Conservation (phyloP, 352 stramenopile genomes). For the Phytophthora kernoviae region DNA sequence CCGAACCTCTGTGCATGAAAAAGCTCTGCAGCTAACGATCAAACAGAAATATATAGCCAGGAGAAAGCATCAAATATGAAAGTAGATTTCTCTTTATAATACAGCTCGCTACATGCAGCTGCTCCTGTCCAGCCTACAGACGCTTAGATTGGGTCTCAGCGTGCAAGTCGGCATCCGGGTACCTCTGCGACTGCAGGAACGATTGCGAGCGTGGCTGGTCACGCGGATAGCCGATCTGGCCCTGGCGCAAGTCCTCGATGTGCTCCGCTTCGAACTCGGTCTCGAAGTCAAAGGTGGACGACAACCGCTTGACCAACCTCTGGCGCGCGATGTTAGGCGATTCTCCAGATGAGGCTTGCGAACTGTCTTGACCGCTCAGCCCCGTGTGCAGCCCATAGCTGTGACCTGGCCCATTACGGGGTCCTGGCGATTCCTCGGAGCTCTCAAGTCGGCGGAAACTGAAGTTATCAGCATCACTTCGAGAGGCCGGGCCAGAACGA, state of each 20-base stretch:
- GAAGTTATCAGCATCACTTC: slow-evolving; percentile 25
- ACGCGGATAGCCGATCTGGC: slow-evolving; percentile 55
- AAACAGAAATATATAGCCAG: not conserved
- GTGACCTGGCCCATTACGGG: not conserved
- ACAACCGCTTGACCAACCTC: slow-evolving; percentile 31
- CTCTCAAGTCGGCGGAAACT: slow-evolving; percentile 37
- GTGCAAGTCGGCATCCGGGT: slow-evolving; percentile 72
- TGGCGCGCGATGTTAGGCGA: slow-evolving; percentile 20
- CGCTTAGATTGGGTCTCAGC: slow-evolving; percentile 61
- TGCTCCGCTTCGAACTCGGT: slow-evolving; percentile 57
- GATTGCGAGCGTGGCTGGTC: slow-evolving; percentile 64
- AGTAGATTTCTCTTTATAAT: not conserved
- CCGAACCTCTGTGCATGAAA: not conserved
- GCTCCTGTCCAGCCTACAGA: slow-evolving; percentile 28
- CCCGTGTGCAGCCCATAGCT: slow-evolving; percentile 30
- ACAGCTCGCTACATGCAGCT: not conserved
- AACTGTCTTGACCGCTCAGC: slow-evolving; percentile 29
- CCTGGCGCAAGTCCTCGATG: slow-evolving; percentile 42
- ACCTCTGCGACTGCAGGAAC: slow-evolving; percentile 77
- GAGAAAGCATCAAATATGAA: not conserved
- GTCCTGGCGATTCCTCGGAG: slow-evolving; percentile 13
- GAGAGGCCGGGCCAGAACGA: not conserved
- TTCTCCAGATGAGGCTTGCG: slow-evolving; percentile 23
- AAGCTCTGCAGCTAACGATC: not conserved
- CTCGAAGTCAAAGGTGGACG: slow-evolving; percentile 61